Conservation (phyloP, 2,329 filamentous ascomycete genomes). For the Apiospora koreana region DNA sequence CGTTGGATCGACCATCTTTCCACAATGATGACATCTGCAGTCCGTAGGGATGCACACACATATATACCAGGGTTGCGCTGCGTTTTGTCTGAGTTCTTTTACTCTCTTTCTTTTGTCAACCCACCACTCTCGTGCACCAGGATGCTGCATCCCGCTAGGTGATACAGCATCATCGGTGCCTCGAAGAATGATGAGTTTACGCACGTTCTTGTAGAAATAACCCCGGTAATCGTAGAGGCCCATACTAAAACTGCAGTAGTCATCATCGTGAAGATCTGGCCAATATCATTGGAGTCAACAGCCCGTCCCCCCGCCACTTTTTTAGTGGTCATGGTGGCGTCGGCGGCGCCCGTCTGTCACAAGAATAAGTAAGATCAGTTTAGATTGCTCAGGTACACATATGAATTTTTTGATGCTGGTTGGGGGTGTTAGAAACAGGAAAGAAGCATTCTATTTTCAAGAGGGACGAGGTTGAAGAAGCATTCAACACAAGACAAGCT, state of each 20-base stretch:
- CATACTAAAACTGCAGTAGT: background rate
- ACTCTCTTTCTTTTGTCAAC: background rate
- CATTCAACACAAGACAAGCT: background rate
- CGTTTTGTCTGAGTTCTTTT: background rate
- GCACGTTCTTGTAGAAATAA: background rate
- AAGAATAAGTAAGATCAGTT: conserved; percentile 41
- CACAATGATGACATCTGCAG: conserved; percentile 9
- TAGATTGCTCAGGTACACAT: conserved; percentile 23
- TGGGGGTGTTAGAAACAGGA: conserved; percentile 23
- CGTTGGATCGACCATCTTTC: conserved; percentile 4
- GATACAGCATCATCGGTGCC: background rate
- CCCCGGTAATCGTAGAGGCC: conserved; percentile 1
- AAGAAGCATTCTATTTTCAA: conserved; percentile 15
- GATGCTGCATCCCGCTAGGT: background rate
- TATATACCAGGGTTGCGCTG: background rate
- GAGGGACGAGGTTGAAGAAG: background rate
- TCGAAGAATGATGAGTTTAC: background rate
- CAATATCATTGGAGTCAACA: conserved; percentile 1
- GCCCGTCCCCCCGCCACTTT: background rate
- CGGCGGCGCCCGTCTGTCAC: conserved; percentile 44
- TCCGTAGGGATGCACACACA: background rate
- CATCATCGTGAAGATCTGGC: conserved; percentile 4
- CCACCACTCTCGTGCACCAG: background rate
- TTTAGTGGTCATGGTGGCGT: conserved; percentile 33
- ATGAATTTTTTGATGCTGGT: conserved; percentile 22